Evolutionary conservation across 768 basidiomycete species (phyloP), one percentile per base, ranked within the genome.

Genomic region (Tricholoma sp.): DNA sequence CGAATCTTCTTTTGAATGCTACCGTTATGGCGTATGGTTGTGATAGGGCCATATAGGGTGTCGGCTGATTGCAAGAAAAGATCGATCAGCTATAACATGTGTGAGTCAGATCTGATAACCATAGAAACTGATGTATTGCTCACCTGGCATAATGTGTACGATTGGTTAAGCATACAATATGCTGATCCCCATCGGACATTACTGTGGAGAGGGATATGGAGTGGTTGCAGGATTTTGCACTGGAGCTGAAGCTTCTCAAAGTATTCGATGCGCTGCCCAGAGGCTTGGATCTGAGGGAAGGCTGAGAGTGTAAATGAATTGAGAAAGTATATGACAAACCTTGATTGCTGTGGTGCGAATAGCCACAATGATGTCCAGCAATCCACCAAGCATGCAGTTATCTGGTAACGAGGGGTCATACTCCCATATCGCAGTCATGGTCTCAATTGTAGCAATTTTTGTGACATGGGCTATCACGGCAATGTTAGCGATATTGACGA

Each of bases 361-460:
- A 1, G 68, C 60, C 0, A 72, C 66, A 29, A 75, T 65, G 2
- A 71, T 67, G 57, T 73, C 66, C 0, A 73, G 59, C 0, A 63
- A 68, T n/a, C 65, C 59, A 2, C 63, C 61, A 27, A 67, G 59
- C 4, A 73, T 60, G 9, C 58, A 50, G 52, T 73, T 72, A 34
- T 59, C 57, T 3, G 37, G 12, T 3, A 59, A 41, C 0, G 24
- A 47, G 27, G 72, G 72, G 27, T 75, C 66, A 35, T 67, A 74
- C 14, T 71, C 68, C 72, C 70, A 74, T 9, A 75, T 74, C 0
- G 71, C 70, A 0, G 57, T 63, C 12, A 61, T 55, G 0, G 59
- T 72, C 37, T 72, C 66, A 2, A 72, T 51, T 1, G 60, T 60
- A 11, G 0, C 64, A 22, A 67, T 66, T 52, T 67, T 64, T 0